Evolutionary conservation across 2,329 filamentous ascomycete species (phyloP), one percentile per base, ranked within the genome.

Genomic region (Knufia petricola): DNA sequence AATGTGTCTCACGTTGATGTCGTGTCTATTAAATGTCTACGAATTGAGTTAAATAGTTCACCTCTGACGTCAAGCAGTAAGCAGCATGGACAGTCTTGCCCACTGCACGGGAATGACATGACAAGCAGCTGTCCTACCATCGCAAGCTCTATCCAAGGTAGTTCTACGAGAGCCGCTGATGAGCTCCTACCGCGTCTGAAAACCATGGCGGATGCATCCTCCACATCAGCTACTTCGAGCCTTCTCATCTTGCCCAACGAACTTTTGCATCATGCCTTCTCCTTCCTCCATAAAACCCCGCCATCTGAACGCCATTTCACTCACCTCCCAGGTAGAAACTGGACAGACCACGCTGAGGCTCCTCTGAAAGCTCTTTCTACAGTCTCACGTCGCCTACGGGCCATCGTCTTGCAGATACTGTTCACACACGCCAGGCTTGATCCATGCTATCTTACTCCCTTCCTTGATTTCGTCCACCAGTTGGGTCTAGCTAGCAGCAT

Each of bases 211-310:
- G 13, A 15, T 21, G 13, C 6, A 3, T 28, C n/a, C 15, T 15
- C n/a, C 3, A 19, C 7, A n/a, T n/a, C 19, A 15, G 13, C 13
- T 12, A 37, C 28, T 10, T 50, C 50, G 46, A 26, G 38, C 13
- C 45, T 58, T 10, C 50, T 57, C 37, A 49, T 45, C 7, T 69
- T 85, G 17, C 82, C 81, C 1, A 77, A 76, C 53, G 82, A 85
- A 64, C 65, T 85, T 39, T 64, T 82, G 19, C 61, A 73, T 46
- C 68, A 76, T 2, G 74, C 84, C 54, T 69, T 84, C 56, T 64
- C 63, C n/a, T 73, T 72, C 57, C 67, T 84, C 40, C 71, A 76
- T 55, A 58, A 58, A 0, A 60, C 68, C 2, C 69, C 76, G 8
- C 73, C 74, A 10, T 78, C 79, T 0, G 63, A 69, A 37, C 58